Evolutionary conservation across 306 rosid genomes (phyloP), one percentile per base, ranked within the genome.

Genomic region (Medicago arabica): DNA sequence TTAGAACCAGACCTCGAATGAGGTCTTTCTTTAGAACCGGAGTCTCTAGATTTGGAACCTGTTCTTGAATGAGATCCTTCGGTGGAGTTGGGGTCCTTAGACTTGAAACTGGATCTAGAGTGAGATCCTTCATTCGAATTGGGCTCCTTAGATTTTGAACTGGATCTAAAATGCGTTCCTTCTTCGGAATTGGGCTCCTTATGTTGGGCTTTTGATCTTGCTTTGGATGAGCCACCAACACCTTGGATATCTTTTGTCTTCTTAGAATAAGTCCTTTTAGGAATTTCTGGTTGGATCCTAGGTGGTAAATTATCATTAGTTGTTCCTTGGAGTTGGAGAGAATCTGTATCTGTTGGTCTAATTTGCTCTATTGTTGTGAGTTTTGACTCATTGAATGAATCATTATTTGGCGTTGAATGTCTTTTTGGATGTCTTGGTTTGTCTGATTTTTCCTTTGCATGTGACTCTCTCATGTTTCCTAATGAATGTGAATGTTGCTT

Each of bases 361-460:
- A 31, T 12, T 34, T 36, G 13, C n/a, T 57, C 55, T 6, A 69
- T 73, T 8, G 44, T 11, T 12, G 36, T 14, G 13, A 69, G 16
- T 57, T 76, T 76, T 50, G 71, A 53, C 58, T 38, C 75, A 40
- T 90, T 82, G 3, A 79, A 21, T 6, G 85, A 43, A 19, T 83
- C 89, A 82, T 82, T 86, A 82, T 82, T 86, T 44, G 75, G 2
- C 0, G 36, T 38, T 14, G 75, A 61, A 40, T 90, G n/a, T 23
- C 66, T 88, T 51, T 73, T 82, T 40, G 3, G 17, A 0, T 83
- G 84, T 70, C 67, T 92, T 11, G 90, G 63, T 66, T 79, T 96
- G 38, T 92, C 93, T 69, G 88, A 54, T 50, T 82, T 90, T 53
- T 83, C 97, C 46, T 75, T 88, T 11, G 43, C 79, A 4, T 91